Evolutionary conservation across 2,329 filamentous ascomycete genomes (phyloP).

Genomic region (Cytospora mali): DNA sequence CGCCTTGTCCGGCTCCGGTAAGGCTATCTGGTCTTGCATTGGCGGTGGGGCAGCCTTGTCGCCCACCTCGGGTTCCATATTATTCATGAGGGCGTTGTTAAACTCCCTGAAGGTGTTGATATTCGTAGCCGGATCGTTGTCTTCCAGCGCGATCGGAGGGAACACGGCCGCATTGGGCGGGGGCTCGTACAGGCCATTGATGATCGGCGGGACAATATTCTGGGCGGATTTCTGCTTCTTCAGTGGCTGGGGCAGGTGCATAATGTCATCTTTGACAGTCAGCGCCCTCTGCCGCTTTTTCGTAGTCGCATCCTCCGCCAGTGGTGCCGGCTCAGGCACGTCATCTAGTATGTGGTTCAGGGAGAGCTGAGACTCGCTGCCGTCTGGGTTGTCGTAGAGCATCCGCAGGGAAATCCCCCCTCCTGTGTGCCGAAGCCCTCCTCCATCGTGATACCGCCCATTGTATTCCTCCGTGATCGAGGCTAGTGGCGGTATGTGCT

Average conservation of each 20-base stretch:
- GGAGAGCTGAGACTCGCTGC: conserved; percentile 45
- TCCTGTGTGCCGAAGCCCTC: conserved; percentile 22
- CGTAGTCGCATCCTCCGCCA: conserved; percentile 43
- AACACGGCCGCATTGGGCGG: conserved; percentile 64
- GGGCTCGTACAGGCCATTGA: conserved; percentile 65
- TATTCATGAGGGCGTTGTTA: conserved; percentile 33
- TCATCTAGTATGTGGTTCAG: conserved; percentile 52
- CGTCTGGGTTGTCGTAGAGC: conserved; percentile 44
- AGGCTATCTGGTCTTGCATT: conserved; percentile 4
- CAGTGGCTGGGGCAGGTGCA: conserved; percentile 64
- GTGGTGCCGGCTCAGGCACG: conserved; percentile 37
- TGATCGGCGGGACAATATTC: conserved; percentile 63
- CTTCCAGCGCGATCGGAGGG: conserved; percentile 63
- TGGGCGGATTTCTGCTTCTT: conserved; percentile 64
- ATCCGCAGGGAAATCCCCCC: conserved; percentile 40
- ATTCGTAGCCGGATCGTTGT: conserved; percentile 44
- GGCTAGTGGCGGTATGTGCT: conserved; percentile 34
- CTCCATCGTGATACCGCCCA: conserved; percentile 20
- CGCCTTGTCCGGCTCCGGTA: conserved; percentile 39
- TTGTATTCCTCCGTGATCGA: conserved; percentile 29
- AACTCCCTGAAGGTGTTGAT: conserved; percentile 43
- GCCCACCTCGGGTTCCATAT: conserved; percentile 32
- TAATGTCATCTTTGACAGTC: conserved; percentile 61
- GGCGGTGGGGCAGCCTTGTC: conserved; percentile 13
- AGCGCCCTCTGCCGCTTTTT: conserved; percentile 58